Conservation (phyloP, 768 basidiomycete species). For the Trametes elegans region DNA sequence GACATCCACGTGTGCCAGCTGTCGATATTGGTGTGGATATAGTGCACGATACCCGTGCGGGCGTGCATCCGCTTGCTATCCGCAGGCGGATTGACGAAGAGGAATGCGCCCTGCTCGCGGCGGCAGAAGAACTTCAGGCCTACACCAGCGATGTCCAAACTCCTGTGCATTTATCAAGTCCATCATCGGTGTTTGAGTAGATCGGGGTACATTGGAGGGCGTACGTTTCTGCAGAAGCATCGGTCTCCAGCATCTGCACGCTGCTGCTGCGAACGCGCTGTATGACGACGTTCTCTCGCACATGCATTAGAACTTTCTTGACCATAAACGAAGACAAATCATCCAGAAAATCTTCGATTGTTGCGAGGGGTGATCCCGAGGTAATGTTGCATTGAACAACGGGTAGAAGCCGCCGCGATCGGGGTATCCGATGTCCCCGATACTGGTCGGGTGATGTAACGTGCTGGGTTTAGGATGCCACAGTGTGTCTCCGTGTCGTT, state of each 20-base stretch:
- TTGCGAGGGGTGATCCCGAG: slow-evolving; percentile 1
- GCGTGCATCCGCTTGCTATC: background rate
- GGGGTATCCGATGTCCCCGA: slow-evolving; percentile 26
- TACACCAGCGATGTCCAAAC: slow-evolving; percentile 4
- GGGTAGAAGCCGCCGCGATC: slow-evolving; percentile 23
- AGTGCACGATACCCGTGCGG: background rate
- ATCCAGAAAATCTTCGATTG: background rate
- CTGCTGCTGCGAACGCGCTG: no score
- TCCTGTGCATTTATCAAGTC: background rate
- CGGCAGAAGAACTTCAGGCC: slow-evolving; percentile 16
- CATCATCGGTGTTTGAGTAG: no score
- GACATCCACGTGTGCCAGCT: slow-evolving; percentile 21
- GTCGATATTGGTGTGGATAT: slow-evolving; percentile 17
- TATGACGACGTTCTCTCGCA: no score
- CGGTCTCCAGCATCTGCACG: no score
- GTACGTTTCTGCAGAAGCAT: no score
- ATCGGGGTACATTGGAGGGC: no score
- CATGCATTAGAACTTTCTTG: background rate
- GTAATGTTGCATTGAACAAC: slow-evolving; percentile 21
- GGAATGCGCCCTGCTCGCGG: slow-evolving; percentile 21
- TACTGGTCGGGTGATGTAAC: slow-evolving; percentile 9
- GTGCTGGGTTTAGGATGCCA: slow-evolving; percentile 23
- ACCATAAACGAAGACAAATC: background rate
- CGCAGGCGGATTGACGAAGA: slow-evolving; percentile 5
- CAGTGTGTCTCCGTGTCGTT: slow-evolving; percentile 18